Evolutionary conservation across 352 stramenopile species (phyloP).

Genomic region (Phytophthora tubulina): DNA sequence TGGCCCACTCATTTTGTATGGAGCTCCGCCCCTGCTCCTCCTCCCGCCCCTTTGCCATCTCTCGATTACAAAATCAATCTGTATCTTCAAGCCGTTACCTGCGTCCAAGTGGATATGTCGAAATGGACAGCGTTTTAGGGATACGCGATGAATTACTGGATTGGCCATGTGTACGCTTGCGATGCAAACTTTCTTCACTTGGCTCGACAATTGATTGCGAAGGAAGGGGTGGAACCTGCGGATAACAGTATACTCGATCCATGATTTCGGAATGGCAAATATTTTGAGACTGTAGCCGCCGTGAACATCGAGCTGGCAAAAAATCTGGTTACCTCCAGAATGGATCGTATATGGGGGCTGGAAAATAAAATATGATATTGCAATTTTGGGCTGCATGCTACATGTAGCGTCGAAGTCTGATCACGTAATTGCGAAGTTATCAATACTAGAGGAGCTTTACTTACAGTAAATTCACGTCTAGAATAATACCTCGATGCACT

Average conservation of each 20-base stretch:
- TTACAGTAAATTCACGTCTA: too few relatives aligned
- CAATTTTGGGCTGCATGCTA: too few relatives aligned
- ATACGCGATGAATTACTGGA: not conserved
- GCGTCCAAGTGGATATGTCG: not conserved
- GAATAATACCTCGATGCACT: too few relatives aligned
- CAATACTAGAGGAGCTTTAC: too few relatives aligned
- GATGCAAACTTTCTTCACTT: not conserved
- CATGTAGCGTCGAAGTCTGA: too few relatives aligned
- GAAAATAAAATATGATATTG: too few relatives aligned
- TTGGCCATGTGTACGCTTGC: not conserved
- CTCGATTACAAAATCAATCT: not conserved
- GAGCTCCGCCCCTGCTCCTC: too few relatives aligned
- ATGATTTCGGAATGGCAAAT: not conserved
- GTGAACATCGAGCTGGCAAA: not conserved
- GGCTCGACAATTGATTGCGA: not conserved
- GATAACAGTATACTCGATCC: not conserved
- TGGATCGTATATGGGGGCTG: too few relatives aligned
- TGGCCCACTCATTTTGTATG: too few relatives aligned
- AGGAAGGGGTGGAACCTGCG: not conserved
- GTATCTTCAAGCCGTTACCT: not conserved
- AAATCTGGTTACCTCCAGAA: not conserved
- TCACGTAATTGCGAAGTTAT: too few relatives aligned
- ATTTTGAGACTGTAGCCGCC: not conserved
- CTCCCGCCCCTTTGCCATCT: not conserved
- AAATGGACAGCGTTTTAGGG: not conserved